Conservation (phyloP, 2,329 filamentous ascomycete genomes). For the Sclerotinia spermophila region DNA sequence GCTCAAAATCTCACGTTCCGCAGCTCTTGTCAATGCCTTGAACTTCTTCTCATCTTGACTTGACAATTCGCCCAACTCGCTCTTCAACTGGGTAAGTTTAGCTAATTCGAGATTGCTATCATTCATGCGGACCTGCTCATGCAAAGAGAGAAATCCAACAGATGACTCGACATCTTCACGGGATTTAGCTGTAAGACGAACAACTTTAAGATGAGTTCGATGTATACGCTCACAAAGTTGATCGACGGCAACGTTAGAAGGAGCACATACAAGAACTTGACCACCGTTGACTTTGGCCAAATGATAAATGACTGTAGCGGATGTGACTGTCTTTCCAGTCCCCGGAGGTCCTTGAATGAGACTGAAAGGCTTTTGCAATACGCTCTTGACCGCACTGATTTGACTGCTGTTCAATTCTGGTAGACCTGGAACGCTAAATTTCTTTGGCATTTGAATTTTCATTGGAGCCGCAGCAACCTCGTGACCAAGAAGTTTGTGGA, state of each 20-base stretch:
- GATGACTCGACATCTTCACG: slow-evolving; percentile 98
- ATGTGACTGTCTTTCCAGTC: slow-evolving; percentile 97
- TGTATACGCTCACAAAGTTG: slow-evolving; percentile 97
- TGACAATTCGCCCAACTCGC: slow-evolving; percentile 83
- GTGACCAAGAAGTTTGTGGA: slow-evolving; percentile 92
- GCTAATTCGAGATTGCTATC: slow-evolving; percentile 91
- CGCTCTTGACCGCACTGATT: slow-evolving; percentile 92
- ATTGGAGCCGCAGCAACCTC: slow-evolving; percentile 92
- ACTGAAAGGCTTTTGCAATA: slow-evolving; percentile 87
- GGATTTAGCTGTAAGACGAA: slow-evolving; percentile 97
- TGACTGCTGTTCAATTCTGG: slow-evolving; percentile 95
- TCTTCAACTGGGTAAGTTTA: slow-evolving; percentile 91
- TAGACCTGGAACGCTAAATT: slow-evolving; percentile 91
- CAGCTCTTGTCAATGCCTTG: slow-evolving; percentile 89
- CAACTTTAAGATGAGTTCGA: slow-evolving; percentile 89
- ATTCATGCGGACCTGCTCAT: slow-evolving; percentile 96
- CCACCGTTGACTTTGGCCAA: slow-evolving; percentile 91
- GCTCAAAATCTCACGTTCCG: slow-evolving; percentile 89
- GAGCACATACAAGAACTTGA: slow-evolving; percentile 92
- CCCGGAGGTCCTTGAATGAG: slow-evolving; percentile 96
- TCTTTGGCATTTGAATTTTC: slow-evolving; percentile 93
- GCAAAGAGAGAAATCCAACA: slow-evolving; percentile 89
- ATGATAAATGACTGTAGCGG: slow-evolving; percentile 97
- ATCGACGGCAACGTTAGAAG: slow-evolving; percentile 97
- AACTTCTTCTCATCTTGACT: slow-evolving; percentile 98